Base-by-base conservation (phyloP, 176 grass and related monocot genomes). In the Tillandsia fasciculata region DNA sequence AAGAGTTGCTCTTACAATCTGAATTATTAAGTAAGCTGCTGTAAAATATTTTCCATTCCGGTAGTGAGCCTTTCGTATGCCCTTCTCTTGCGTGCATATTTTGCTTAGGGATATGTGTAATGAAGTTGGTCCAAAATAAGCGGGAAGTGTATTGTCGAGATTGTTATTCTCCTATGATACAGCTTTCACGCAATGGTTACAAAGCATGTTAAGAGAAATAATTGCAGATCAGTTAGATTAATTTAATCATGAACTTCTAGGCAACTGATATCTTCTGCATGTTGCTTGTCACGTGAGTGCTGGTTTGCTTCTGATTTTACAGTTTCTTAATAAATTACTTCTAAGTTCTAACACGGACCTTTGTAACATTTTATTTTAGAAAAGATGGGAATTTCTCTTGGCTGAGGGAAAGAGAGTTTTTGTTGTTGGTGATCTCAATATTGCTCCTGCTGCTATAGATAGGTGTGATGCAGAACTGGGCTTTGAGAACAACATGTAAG, bases 401-500 rank as follows among this genome's bases (percentile, higher is more conserved):
- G 49, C 80, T 49, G 68, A 81, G 11, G 94, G 94, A 65, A 99
- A 84, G 63, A 99, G 94, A 86, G 77, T 90, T 33, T 86, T 99
- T 61, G 75, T 93, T 78, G 94, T 88, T 79, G 94, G 94, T 47
- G 94, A 99, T 88, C 79, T 99, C 24, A 99, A 99, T 80, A 99
- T 93, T 80, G 89, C 94, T 80, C 94, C 94, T 82, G 50, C 76
- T 90, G 79, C 94, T 77, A 78, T 99, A 77, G 89, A 93, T 78
- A 85, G 84, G 65, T 90, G 89, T 75, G 94, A 93, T 49, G 89
- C 87, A 7, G 69, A 79, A 67, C 79, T 82, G 83, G 84, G 75
- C 72, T 99, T 99, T 4, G 87, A 93, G 84, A 99, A 93, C 51
- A 86, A 99, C 72, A 86, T 81, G 89, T 93, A 87, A 93, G 93